Evolutionary conservation across 176 grass and related monocot genomes (phyloP), one percentile per base, ranked within the genome.

Genomic region (Triticum monococcum): DNA sequence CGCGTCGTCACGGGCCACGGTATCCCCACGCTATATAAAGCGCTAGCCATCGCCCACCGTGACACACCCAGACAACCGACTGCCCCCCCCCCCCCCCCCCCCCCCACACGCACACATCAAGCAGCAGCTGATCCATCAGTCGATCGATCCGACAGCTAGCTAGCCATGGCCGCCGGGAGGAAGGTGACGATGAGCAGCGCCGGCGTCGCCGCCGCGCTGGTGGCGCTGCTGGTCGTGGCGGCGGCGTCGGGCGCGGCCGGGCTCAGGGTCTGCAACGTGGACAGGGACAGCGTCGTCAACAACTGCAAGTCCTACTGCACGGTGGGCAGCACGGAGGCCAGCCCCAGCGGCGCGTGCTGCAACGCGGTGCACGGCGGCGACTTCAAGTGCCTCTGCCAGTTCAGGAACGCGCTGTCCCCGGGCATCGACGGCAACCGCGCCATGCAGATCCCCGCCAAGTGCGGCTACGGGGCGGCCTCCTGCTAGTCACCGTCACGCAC

Each of bases 371-470:
- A 0, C 13, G 35, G 12, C 33, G 87, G 74, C 50, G 2, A 95
- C 38, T 7, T 78, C 24, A 0, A 1, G 0, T 95, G 93, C 93
- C 73, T 95, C 68, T 90, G 93, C 85, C 0, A 1, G 9, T 90
- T 41, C 87, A 70, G 43, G 85, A 0, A 0, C 50, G 1, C 0
- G 62, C 65, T 71, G 68, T 1, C 30, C 43, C 0, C 0, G 3
- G 0, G 35, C 36, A 30, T 91, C 81, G 63, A 77, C 60, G 20
- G 4, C 46, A 25, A 3, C n/a, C 86, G 82, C 50, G 90, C 79
- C 78, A 57, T 36, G 85, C 26, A 77, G 28, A 68, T 95, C 82
- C 75, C 83, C 1, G 14, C 1, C 46, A 20, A 22, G 74, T 77
- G 74, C 17, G 17, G 8, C 46, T 48, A 5, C 26, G n/a, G 12